Base-by-base conservation (phyloP, 1,284 basidiomycete genomes). In the Leccinum subatratum region DNA sequence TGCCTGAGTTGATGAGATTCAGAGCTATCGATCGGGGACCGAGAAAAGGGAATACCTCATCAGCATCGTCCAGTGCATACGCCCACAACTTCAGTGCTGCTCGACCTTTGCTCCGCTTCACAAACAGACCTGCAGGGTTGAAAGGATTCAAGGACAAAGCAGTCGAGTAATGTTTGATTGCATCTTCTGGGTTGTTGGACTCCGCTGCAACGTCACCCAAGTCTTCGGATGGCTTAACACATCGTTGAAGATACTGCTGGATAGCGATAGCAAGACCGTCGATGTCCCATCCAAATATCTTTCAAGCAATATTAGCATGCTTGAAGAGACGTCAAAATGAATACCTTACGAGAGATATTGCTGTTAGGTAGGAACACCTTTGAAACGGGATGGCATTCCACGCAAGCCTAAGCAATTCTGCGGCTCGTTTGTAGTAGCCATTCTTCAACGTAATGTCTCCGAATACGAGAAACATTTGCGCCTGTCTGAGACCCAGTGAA, bases 41-140 rank as follows among this genome's bases (percentile, higher is more conserved):
- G 16, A 25, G 25, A 37, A 28, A 12, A n/a, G 1, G 51, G 37
- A 37, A 32, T 30, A 67, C 61, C 1, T 68, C 16, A 42, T 67
- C 45, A 18, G 66, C 66, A 4, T 67, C 66, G n/a, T 34, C 32
- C 18, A 67, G 28, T 1, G 66, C 66, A 9, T 59, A 61, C 3
- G 22, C 18, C 66, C 66, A 68, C 12, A 11, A 59, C 4, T 14
- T 57, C 11, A 58, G 2, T 3, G 9, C 22, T 20, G 20, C 63
- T 45, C 11, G n/a, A 2, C 56, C 66, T 9, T 62, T 68, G 64
- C 68, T 68, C 25, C 66, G 64, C n/a, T 72, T 68, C 3, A 62
- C 42, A 11, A 73, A 45, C 8, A 70, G 65, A n/a, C 32, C 3
- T 54, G 25, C 37, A 5, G 63, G 37, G 11, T 62, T 54, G 3